Percentiles rank a stretch among this genome's conserved stretches.
These are phyloP conservation scores for Fusarium coffeatum DNA, from an alignment of 2,329 filamentous ascomycete genomes.

Conservation along the genomic window DNA sequence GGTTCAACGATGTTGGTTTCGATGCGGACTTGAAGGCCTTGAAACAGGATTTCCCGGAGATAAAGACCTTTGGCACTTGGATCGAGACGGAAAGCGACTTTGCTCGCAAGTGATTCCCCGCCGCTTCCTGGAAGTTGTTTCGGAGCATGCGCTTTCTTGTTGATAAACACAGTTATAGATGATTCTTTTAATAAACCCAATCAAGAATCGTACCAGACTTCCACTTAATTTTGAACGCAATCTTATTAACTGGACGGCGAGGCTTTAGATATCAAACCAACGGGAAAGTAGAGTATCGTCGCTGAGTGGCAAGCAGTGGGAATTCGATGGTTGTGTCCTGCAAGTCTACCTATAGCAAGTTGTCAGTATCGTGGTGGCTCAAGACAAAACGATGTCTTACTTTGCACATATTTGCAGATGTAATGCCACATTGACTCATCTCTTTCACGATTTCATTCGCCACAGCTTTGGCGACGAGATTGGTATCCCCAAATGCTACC, in stretches of 20 bases:
- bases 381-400: not conserved
- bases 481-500: constrained; percentile 1
- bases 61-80: constrained; percentile 15
- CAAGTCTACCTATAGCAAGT: not conserved
- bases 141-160: no score
- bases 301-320: constrained; percentile 16
- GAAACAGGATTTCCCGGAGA: constrained; percentile 10
- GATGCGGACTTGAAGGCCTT: constrained; percentile 11
- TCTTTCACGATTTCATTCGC: constrained; percentile 16
- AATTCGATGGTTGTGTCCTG: not conserved
- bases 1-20: constrained; percentile 24
- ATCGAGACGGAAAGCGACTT: constrained; percentile 23
- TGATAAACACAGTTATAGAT: not conserved
- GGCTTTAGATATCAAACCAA: not conserved
- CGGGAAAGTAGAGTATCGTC: not conserved
- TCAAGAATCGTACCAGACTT: not conserved
- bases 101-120: not conserved
- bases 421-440: constrained; percentile 10
- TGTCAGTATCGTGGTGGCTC: not conserved
- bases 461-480: constrained; percentile 2
- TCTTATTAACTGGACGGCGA: no score
- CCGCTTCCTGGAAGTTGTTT: not conserved
- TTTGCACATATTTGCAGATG: constrained; percentile 4
- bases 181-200: not conserved
- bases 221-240: not conserved